Evolutionary conservation across 345 rosid genomes (phyloP), one percentile per base, ranked within the genome.

Genomic region (Populus deltoides): DNA sequence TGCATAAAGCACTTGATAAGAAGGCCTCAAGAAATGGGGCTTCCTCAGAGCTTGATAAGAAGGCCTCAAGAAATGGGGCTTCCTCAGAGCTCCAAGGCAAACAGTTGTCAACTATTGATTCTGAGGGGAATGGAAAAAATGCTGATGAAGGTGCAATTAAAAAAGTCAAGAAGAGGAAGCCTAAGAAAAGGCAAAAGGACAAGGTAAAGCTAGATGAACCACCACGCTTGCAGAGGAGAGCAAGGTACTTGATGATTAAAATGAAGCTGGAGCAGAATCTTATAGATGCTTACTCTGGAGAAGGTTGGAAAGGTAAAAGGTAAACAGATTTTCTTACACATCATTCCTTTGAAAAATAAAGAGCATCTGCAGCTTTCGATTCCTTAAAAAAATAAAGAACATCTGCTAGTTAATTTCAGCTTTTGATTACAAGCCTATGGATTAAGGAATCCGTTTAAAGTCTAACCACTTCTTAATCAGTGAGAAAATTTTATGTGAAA

Each of bases 241-340:
- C 97, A 5, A 92, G 92, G 91, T 92, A 94, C 84, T 83, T 93
- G 79, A 83, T 96, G 82, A 90, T 96, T 75, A 92, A 90, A 88
- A 90, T 96, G 92, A 93, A 93, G 94, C 85, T 89, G 87, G 97
- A 94, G 86, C 99, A 96, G 90, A 96, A 94, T 83, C 98, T 93
- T 72, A 91, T 96, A 55, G 99, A 96, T 87, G 98, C 98, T 73
- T 96, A 94, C 78, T 92, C 97, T 17, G 86, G 89, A 31, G 99
- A 96, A 89, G 99, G 99, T 31, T 96, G 99, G 98, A 96, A 96
- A 85, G 99, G 98, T 83, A 98, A 96, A 85, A 96, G 99, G 99
- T 96, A 88, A 68, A 83, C 47, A 68, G 35, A 16, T 74, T 81
- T 66, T n/a, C 18, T 43, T 47, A 35, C 36, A 15, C 43, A 13